Evolutionary conservation across 805 yeast species (phyloP).

Genomic region (Candida easanensis): DNA sequence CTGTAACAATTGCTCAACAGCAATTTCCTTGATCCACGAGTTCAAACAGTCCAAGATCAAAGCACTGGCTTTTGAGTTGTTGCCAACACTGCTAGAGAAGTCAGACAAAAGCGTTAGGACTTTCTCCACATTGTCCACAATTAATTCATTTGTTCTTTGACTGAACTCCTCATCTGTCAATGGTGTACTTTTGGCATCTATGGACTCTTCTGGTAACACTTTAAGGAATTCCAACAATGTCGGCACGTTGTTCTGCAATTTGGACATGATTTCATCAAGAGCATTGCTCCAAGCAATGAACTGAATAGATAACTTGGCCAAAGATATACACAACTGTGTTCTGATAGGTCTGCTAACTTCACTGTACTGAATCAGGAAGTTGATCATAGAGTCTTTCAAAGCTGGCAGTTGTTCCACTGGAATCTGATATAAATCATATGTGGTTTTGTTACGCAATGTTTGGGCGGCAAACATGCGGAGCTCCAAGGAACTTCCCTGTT

Average conservation of each 20-base stretch:
- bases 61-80: constrained; percentile 31
- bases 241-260: constrained; percentile 39
- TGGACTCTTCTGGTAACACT: constrained; percentile 87
- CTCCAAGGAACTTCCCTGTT: constrained; percentile 40
- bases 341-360: constrained; percentile 55
- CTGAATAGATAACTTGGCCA: constrained; percentile 82
- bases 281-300: constrained; percentile 70
- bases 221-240: constrained; percentile 74
- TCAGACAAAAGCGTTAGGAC: constrained; percentile 63
- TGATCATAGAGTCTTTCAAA: constrained; percentile 68
- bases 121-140: constrained; percentile 62
- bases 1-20: constrained; percentile 64
- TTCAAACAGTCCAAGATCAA: constrained; percentile 71
- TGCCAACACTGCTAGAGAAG: constrained; percentile 36
- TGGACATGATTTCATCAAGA: constrained; percentile 58
- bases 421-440: constrained; percentile 80
- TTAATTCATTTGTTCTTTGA: constrained; percentile 57
- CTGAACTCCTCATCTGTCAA: constrained; percentile 80
- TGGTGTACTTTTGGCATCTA: constrained; percentile 73
- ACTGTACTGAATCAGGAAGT: constrained; percentile 50
- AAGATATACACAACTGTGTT: constrained; percentile 77
- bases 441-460: constrained; percentile 78
- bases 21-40: constrained; percentile 89
- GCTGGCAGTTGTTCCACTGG: constrained; percentile 53
- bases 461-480: constrained; percentile 85